phyloP scores from a whole-genome alignment of 805 yeast genomes.

The Saturnispora kantuleensis region DNA sequence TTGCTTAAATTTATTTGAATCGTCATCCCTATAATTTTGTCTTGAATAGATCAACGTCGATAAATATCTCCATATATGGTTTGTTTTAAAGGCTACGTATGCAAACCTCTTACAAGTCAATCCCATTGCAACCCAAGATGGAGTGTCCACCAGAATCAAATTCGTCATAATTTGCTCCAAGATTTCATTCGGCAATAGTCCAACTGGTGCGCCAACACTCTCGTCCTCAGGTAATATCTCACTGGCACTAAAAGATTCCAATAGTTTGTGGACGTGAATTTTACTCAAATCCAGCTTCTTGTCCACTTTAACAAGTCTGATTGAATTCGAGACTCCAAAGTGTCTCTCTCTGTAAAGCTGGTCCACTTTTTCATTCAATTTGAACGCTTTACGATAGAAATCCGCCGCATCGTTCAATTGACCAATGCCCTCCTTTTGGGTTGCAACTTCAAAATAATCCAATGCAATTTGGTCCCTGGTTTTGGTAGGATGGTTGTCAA shows the following conservation, averaged over 20 bases:
- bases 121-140: slow-evolving; percentile 56
- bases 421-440: slow-evolving; percentile 63
- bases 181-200: slow-evolving; percentile 48
- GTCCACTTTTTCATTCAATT: slow-evolving; percentile 52
- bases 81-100: slow-evolving; percentile 43
- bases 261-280: slow-evolving; percentile 33
- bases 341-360: slow-evolving; percentile 50
- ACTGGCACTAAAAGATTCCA: slow-evolving; percentile 28
- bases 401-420: slow-evolving; percentile 74
- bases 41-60: slow-evolving; percentile 36
- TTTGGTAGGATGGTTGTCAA: slow-evolving; percentile 23
- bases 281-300: slow-evolving; percentile 22
- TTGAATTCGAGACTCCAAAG: slow-evolving; percentile 19
- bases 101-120: slow-evolving; percentile 50
- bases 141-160: slow-evolving; percentile 40
- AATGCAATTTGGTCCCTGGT: slow-evolving; percentile 39
- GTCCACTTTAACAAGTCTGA: slow-evolving; percentile 9
- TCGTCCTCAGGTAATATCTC: slow-evolving; percentile 21
- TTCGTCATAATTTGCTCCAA: slow-evolving; percentile 40
- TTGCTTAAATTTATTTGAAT: slow-evolving; percentile 24
- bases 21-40: slow-evolving; percentile 42
- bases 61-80: slow-evolving; percentile 40
- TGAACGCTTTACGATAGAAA: slow-evolving; percentile 63
- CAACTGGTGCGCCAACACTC: slow-evolving; percentile 32
- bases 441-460: slow-evolving; percentile 57